Evolutionary conservation across 495 filamentous ascomycete species (phyloP), one percentile per base, ranked within the genome.

Genomic region (Aspergillus sparsus): DNA sequence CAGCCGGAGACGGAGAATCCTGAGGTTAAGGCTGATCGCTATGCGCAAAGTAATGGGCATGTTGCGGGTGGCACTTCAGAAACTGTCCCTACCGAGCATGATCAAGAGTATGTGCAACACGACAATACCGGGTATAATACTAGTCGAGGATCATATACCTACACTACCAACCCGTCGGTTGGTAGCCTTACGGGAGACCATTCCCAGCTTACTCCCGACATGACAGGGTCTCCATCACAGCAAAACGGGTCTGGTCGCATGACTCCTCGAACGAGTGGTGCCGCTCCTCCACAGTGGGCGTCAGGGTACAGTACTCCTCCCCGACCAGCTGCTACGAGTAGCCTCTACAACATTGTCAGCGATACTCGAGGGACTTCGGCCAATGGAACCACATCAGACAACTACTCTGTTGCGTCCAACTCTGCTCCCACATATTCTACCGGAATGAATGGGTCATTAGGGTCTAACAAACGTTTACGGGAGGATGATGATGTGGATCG

Each of bases 291-390:
- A 6, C 91, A 94, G 71, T 97, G 93, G 81, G 80, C 79, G 3
- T 80, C 85, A 6, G 92, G 91, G 49, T 93, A 89, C 71, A 86
- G 79, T 56, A 95, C 92, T 1, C 90, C 94, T 49, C 94, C 93
- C 36, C 85, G 91, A 32, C 81, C 80, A 9, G 58, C 79, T 13
- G 82, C 89, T 5, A 85, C 90, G 0, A 91, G 90, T 73, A 94
- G 87, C 64, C 77, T 97, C 42, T 96, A 96, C 80, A 94, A 88
- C 74, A 86, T 93, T 47, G 93, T 96, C 71, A 93, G 87, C 67
- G 92, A 93, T 71, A 89, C 92, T 57, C 84, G 91, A 15, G 85
- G 83, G 5, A 79, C 85, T 1, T 75, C 85, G 7, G 71, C 78
- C 15, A 93, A 93, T 63, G 91, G 90, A 6, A 67, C 83, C 1